Evolutionary conservation across 108 stramenopile species (phyloP), one percentile per base, ranked within the genome.

Genomic region (Cyclotella choctawhatcheeana): DNA sequence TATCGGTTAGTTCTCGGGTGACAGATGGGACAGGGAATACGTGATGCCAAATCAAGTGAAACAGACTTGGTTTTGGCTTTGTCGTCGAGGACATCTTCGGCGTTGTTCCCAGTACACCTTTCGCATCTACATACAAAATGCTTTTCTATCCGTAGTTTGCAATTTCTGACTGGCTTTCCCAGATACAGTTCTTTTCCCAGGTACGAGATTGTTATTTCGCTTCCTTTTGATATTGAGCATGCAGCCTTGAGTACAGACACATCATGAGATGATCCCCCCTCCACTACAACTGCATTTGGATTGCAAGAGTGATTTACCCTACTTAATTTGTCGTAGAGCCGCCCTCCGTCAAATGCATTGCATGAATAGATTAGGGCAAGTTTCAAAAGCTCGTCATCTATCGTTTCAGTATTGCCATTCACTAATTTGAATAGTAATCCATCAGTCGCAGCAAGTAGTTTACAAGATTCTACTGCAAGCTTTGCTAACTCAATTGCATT

Each of bases 261-360:
- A 51, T 76, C 69, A 30, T 10, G 14, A 7, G 40, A 34, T 22
- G 55, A 6, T 12, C 8, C 58, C 21, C 54, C 58, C 13, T 51
- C 76, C 53, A 77, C 63, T 33, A 92, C 81, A n/a, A 90, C 66
- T 3, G 90, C 85, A 78, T 89, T 94, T 17, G 90, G 88, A 79
- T 92, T 68, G 60, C 93, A 94, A 18, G 82, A 84, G 79, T 94
- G 93, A 76, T 91, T 94, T 26, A 83, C 78, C 18, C 93, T 67
- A 55, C 86, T 87, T 10, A 84, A 47, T 53, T 48, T 31, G 2
- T 80, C 67, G 69, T 94, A 94, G 17, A 94, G 65, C 25, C 85
- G 64, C 4, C 93, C 93, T 29, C 90, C 90, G 62, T 94, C 85
- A 64, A 94, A 94, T 18, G 88, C 74, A 68, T 94, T 94, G 84